A percentile compares a stretch with the other conserved stretches of the same genome.
These are phyloP conservation scores for Durio zibethinus DNA, from an alignment of 345 rosid species.

Conservation along the genomic window DNA sequence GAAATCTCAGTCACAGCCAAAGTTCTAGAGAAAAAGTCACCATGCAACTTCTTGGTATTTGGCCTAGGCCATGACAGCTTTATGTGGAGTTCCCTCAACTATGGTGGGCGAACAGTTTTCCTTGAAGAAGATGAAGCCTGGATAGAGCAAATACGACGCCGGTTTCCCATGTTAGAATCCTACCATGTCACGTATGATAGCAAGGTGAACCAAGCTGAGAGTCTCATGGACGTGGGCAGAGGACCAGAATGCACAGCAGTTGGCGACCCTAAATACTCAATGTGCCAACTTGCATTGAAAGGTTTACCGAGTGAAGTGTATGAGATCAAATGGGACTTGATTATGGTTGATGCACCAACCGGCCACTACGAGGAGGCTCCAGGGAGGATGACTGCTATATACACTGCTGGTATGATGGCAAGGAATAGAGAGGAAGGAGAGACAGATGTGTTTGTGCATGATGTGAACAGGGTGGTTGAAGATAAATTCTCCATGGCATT, in stretches of 20 bases:
- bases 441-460: conserved; percentile 83
- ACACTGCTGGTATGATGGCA: conserved; percentile 77
- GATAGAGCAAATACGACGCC: conserved; percentile 51
- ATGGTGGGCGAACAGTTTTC: conserved; percentile 81
- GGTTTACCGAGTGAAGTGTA: conserved; percentile 66
- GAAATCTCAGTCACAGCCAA: conserved; percentile 71
- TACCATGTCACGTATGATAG: conserved; percentile 76
- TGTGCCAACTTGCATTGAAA: conserved; percentile 59
- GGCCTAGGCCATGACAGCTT: conserved; percentile 90
- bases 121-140: conserved; percentile 80
- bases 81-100: conserved; percentile 82
- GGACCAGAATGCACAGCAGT: conserved; percentile 44
- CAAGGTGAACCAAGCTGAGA: conserved; percentile 51
- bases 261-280: conserved; percentile 53
- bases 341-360: conserved; percentile 94
- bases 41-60: conserved; percentile 82
- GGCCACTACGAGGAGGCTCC: conserved; percentile 79
- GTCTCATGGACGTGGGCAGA: conserved; percentile 41
- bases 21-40: conserved; percentile 60
- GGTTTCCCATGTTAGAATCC: conserved; percentile 55
- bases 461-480: conserved; percentile 72
- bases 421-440: conserved; percentile 65
- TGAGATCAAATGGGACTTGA: conserved; percentile 75
- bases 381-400: conserved; percentile 84
- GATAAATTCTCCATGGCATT: conserved; percentile 68